Conservation (phyloP, 768 basidiomycete genomes). For the Auriscalpium vulgare region DNA sequence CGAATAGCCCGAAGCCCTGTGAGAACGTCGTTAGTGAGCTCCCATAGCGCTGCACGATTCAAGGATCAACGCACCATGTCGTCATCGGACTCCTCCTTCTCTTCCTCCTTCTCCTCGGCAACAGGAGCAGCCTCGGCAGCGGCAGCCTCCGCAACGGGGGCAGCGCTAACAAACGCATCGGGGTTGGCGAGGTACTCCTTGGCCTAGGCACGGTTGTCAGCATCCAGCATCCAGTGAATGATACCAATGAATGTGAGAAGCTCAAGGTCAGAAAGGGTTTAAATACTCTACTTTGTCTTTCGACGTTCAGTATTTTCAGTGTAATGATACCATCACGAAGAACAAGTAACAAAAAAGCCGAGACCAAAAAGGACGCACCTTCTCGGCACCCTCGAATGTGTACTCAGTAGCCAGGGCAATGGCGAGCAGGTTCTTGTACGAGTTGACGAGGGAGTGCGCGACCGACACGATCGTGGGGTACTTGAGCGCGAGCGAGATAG, state of each 20-base stretch:
- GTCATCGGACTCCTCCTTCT: constrained; percentile 79
- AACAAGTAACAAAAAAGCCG: constrained; percentile 18
- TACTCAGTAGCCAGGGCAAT: constrained; percentile 87
- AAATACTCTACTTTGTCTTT: constrained; percentile 31
- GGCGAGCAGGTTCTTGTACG: constrained; percentile 97
- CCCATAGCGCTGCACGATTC: background rate
- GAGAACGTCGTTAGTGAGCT: constrained; percentile 7
- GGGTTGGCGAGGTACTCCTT: constrained; percentile 98
- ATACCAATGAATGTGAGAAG: constrained; percentile 19
- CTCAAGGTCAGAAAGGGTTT: constrained; percentile 13
- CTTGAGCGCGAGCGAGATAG: constrained; percentile 90
- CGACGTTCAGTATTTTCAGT: constrained; percentile 83
- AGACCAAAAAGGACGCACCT: constrained; percentile 45
- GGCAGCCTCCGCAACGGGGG: constrained; percentile 49
- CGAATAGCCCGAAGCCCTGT: constrained; percentile 92
- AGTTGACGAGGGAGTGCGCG: constrained; percentile 91
- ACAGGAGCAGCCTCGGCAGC: constrained; percentile 47
- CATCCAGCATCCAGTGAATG: constrained; percentile 23
- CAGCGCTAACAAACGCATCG: constrained; percentile 88
- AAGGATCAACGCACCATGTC: constrained; percentile 61
- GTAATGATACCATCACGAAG: constrained; percentile 35
- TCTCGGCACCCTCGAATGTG: constrained; percentile 87
- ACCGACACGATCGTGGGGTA: constrained; percentile 96
- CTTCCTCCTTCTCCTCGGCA: constrained; percentile 61
- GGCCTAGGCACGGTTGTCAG: constrained; percentile 40